Conservation (phyloP, 257 asterid genomes). For the Solanum pimpinellifolium region DNA sequence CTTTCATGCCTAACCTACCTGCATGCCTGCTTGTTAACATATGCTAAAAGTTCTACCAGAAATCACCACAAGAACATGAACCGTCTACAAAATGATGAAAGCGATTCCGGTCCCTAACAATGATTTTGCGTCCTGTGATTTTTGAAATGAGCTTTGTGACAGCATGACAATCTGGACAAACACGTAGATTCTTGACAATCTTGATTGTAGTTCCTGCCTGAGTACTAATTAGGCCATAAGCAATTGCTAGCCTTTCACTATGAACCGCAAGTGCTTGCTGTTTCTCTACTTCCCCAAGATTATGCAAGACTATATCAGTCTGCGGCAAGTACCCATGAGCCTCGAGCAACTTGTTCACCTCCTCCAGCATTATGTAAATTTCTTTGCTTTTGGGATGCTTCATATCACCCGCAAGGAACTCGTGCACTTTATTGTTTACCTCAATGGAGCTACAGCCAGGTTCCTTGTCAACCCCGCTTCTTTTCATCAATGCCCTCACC, state of each 20-base stretch:
- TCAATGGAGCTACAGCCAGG: slow-evolving; percentile 26
- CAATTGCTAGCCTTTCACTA: slow-evolving; percentile 18
- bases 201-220: slow-evolving; percentile 11
- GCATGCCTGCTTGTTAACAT: background rate
- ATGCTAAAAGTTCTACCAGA: slow-evolving; percentile 3
- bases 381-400: slow-evolving; percentile 15
- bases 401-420: slow-evolving; percentile 16
- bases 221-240: slow-evolving; percentile 18
- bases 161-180: slow-evolving; percentile 17
- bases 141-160: slow-evolving; percentile 20
- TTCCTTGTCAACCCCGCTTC: slow-evolving; percentile 12
- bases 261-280: slow-evolving; percentile 14
- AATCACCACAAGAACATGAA: slow-evolving; percentile 20
- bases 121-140: slow-evolving; percentile 13
- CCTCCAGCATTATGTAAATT: slow-evolving; percentile 14
- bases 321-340: slow-evolving; percentile 4
- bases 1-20: background rate
- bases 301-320: slow-evolving; percentile 11
- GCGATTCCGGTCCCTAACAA: slow-evolving; percentile 19
- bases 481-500: slow-evolving; percentile 19
- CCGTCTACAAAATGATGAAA: slow-evolving; percentile 19
- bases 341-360: slow-evolving; percentile 9
- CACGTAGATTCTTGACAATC: slow-evolving; percentile 23
- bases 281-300: slow-evolving; percentile 6
- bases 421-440: slow-evolving; percentile 12